A percentile compares a stretch with the other conserved stretches of the same genome.
Evolutionary conservation across 2,329 filamentous ascomycete species (phyloP).

Genomic region (Aspergillus costaricaensis): DNA sequence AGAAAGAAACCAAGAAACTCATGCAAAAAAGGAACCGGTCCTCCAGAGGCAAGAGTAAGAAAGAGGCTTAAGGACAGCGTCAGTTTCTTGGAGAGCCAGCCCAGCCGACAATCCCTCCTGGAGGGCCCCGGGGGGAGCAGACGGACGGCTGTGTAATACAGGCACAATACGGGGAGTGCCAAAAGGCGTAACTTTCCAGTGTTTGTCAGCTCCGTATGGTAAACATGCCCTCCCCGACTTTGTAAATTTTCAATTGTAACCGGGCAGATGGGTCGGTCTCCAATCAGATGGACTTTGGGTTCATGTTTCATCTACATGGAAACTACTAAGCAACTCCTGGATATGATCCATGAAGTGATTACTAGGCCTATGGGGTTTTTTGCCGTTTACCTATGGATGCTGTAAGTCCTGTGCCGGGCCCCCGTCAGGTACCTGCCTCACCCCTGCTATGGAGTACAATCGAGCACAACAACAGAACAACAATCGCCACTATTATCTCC

Average conservation of each 20-base stretch:
- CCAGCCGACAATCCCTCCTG: slow-evolving; percentile 4
- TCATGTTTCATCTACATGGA: slow-evolving; percentile 1
- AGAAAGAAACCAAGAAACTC: slow-evolving; percentile 13
- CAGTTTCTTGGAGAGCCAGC: slow-evolving; percentile 1
- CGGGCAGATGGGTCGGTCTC: neutral
- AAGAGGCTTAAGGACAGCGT: slow-evolving; percentile 12
- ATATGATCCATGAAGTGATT: too few relatives aligned
- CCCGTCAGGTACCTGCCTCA: neutral
- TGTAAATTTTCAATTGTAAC: neutral
- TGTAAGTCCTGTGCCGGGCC: neutral
- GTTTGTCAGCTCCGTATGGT: neutral
- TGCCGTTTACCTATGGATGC: neutral
- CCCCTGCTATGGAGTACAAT: neutral
- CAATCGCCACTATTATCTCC: neutral
- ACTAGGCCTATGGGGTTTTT: too few relatives aligned
- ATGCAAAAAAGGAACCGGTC: slow-evolving; percentile 12
- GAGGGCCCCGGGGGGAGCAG: neutral
- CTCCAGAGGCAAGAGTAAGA: slow-evolving; percentile 6
- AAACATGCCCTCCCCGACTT: neutral
- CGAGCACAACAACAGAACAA: neutral
- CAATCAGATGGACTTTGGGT: neutral
- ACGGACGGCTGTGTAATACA: neutral
- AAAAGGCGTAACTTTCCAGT: neutral
- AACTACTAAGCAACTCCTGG: neutral
- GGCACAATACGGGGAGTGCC: neutral